These are phyloP conservation scores for Eucalyptus curtisii DNA, from an alignment of 345 rosid genomes.

Conservation along the genomic window DNA sequence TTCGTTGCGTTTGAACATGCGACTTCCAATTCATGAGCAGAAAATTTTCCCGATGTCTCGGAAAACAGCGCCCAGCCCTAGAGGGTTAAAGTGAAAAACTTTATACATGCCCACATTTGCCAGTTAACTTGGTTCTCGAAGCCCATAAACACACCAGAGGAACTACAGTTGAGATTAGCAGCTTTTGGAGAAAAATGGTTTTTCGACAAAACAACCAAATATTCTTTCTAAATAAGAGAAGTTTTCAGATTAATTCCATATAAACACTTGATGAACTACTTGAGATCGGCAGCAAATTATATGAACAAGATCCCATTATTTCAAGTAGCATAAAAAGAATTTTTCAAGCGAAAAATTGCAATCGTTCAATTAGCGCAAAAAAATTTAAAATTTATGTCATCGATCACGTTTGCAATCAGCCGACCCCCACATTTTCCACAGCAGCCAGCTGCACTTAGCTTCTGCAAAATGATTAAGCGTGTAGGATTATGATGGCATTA, in stretches of 20 bases:
- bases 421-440: neutral
- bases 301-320: neutral
- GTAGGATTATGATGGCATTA: neutral
- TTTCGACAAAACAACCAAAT: neutral
- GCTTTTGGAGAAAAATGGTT: neutral
- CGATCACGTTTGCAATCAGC: neutral
- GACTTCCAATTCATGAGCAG: neutral
- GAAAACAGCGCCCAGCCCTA: neutral
- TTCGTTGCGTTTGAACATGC: neutral
- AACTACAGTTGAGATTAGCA: neutral
- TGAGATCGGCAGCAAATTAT: neutral
- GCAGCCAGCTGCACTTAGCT: neutral
- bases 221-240: neutral
- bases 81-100: neutral
- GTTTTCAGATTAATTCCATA: neutral
- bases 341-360: neutral
- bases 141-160: neutral
- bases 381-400: neutral
- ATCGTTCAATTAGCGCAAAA: neutral
- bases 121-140: neutral
- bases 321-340: neutral
- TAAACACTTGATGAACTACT: neutral
- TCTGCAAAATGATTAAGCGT: neutral
- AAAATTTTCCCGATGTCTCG: neutral
- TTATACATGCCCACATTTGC: neutral